Evolutionary conservation across 169 alveolate species (phyloP), one percentile per base, ranked within the genome.

Genomic region (Cryptosporidium ubiquitum): DNA sequence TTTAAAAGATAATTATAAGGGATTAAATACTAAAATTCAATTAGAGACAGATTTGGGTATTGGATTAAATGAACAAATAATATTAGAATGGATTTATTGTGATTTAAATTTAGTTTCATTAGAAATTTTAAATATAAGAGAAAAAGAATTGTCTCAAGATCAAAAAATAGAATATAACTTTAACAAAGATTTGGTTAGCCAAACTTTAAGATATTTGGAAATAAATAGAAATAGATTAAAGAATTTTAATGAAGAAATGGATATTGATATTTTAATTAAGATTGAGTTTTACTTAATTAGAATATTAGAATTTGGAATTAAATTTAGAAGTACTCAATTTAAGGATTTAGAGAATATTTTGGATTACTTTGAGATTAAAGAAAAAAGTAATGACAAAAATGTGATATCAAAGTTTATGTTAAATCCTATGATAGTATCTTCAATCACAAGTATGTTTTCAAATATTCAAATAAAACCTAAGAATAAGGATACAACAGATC

Each of bases 401-500:
- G 79, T 14, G 10, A 12, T 70, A 6, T 18, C 61, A 16, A 23
- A 31, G 29, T 40, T 58, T 51, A 16, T 52, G 18, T 33, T 14
- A 12, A 73, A 73, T 73, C 85, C 85, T 10, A 55, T 73, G 51
- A 26, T 73, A 6, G 55, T 73, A 4, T n/a, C 52, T 26, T 73
- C 71, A 3, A 73, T 73, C n/a, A 73, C 35, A 16, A 51, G 70
- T n/a, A 29, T 73, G 16, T 73, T 73, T 73, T 31, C 85, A 29
- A 73, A 29, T 73, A 52, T 73, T 10, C 26, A 31, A 29, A 26
- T 73, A 47, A 57, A 57, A 5, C 5, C 23, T 12, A 29, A 47
- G 9, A 23, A 47, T 29, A 52, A 70, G 2, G 84, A 70, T 3
- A 14, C 20, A 14, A 14, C 14, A 31, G 85, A 73, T 57, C n/a